Evolutionary conservation across 768 basidiomycete species (phyloP).

Genomic region (Filobasidium floriforme): DNA sequence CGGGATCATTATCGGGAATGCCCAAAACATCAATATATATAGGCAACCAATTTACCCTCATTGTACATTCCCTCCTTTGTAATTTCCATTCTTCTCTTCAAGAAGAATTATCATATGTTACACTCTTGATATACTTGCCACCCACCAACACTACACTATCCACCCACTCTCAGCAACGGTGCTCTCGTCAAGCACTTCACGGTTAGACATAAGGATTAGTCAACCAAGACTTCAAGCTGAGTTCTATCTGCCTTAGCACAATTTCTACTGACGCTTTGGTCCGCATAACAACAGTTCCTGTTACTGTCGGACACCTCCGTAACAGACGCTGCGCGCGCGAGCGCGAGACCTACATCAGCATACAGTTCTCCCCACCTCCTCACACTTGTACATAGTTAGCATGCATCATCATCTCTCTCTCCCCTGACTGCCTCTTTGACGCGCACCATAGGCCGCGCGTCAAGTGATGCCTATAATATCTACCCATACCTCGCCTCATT

Average conservation of each 20-base stretch:
- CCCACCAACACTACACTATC: background rate
- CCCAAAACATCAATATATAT: background rate
- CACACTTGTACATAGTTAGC: no score
- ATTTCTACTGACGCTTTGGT: background rate
- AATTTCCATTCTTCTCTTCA: background rate
- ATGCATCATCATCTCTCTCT: no score
- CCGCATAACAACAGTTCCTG: no score
- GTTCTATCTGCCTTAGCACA: background rate
- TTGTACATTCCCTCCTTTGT: background rate
- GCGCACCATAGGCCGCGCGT: no score
- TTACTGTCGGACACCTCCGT: no score
- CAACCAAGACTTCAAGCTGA: background rate
- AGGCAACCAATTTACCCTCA: background rate
- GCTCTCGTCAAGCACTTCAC: background rate
- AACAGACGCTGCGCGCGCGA: no score
- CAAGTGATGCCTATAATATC: no score
- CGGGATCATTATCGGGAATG: no score
- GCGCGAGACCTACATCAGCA: no score
- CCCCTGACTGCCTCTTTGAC: no score
- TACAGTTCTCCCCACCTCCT: no score
- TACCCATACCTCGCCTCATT: no score
- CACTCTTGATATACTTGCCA: background rate
- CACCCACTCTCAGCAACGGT: background rate
- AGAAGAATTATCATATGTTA: constrained; percentile 1
- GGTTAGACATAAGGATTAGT: background rate